Conservation (phyloP, 2,329 filamentous ascomycete genomes). For the Venturiaceae sp. region DNA sequence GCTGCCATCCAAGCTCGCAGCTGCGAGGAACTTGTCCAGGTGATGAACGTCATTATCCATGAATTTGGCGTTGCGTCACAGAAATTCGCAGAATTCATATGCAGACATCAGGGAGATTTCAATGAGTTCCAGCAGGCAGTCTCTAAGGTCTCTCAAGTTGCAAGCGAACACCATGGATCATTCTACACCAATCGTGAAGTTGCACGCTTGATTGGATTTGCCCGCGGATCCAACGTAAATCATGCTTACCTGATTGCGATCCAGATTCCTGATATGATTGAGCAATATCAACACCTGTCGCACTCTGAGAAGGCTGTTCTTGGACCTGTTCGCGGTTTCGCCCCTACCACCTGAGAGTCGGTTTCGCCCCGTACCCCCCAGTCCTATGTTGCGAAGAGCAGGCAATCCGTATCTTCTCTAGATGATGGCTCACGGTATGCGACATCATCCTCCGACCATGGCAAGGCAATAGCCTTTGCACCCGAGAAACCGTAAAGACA, state of each 20-base stretch:
- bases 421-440: too few relatives aligned
- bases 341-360: not conserved
- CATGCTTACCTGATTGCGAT: not conserved
- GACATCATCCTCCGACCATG: too few relatives aligned
- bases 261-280: not conserved
- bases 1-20: too few relatives aligned
- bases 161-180: not conserved
- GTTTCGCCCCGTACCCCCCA: not conserved
- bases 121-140: not conserved
- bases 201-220: not conserved
- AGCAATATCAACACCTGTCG: not conserved
- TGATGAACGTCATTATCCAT: not conserved
- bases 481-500: too few relatives aligned
- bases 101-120: not conserved
- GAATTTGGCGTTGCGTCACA: not conserved
- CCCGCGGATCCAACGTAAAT: not conserved
- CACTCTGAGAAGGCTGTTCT: not conserved
- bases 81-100: not conserved
- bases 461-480: too few relatives aligned
- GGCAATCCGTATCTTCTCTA: too few relatives aligned
- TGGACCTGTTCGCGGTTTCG: not conserved
- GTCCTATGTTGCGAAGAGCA: too few relatives aligned
- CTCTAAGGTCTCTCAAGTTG: not conserved
- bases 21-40: not conserved
- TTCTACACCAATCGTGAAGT: not conserved